phyloP scores from a whole-genome alignment of 1,139 yeast species.

The Saccharomyces hybrid region DNA sequence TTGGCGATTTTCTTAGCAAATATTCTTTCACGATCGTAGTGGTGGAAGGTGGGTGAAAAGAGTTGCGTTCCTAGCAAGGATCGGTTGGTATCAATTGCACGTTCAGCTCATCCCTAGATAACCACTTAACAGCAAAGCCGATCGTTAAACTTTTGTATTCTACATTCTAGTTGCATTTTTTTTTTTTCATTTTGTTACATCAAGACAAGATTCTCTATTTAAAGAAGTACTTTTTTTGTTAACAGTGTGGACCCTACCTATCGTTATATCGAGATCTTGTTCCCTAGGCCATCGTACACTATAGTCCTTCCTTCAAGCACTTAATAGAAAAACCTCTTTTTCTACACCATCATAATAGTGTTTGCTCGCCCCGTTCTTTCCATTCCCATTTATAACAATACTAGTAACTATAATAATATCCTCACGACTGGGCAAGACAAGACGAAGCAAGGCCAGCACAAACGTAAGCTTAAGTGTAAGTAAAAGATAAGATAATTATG shows the following conservation, averaged over 20 bases:
- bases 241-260: not conserved
- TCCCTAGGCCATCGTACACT: not conserved
- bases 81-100: not conserved
- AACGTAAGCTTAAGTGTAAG: not conserved
- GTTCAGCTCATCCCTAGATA: not conserved
- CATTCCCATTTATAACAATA: not conserved
- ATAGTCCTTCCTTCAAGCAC: not conserved
- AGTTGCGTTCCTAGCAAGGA: not conserved
- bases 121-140: not conserved
- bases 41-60: not conserved
- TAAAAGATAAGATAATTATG: slow-evolving; percentile 9
- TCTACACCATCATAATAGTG: not conserved
- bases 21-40: not conserved
- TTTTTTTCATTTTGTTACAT: not conserved
- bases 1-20: not conserved
- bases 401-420: not conserved
- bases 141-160: not conserved
- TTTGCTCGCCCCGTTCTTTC: not conserved
- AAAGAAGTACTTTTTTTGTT: not conserved
- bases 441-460: not conserved
- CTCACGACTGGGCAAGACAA: not conserved
- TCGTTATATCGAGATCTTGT: not conserved
- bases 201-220: not conserved
- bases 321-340: not conserved
- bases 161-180: not conserved